These are phyloP conservation scores for Eurotiales sp. DNA, from an alignment of 2,329 filamentous ascomycete genomes.

Conservation along the genomic window DNA sequence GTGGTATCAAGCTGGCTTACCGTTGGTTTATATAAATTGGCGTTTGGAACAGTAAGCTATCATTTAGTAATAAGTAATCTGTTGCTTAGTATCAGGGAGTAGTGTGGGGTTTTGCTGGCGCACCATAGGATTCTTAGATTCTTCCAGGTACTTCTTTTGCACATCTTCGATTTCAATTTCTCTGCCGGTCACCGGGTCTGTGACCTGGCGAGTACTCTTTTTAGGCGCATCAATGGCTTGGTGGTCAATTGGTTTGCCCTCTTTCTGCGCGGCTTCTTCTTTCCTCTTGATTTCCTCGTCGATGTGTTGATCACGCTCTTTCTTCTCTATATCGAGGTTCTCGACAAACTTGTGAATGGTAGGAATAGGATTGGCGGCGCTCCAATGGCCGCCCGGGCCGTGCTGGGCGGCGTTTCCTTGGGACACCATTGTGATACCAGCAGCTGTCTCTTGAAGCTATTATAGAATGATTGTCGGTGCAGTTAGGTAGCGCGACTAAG, in stretches of 20 bases:
- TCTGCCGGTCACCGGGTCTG: constrained; percentile 82
- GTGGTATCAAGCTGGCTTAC: constrained; percentile 31
- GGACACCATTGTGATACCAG: constrained; percentile 10
- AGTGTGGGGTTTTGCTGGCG: constrained; percentile 16
- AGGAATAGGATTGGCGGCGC: constrained; percentile 76
- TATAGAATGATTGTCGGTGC: no score
- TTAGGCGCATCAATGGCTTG: constrained; percentile 42
- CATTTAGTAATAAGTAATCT: not conserved
- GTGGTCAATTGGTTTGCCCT: constrained; percentile 44
- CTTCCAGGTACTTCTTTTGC: constrained; percentile 64
- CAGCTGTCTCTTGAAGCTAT: no score
- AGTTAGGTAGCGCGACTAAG: not conserved
- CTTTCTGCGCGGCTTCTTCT: constrained; percentile 27
- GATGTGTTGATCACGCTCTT: constrained; percentile 66
- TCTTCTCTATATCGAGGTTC: constrained; percentile 74
- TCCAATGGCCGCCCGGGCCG: constrained; percentile 67
- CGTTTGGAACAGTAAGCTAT: constrained; percentile 80
- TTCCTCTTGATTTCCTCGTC: constrained; percentile 53
- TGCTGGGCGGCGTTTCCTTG: constrained; percentile 27
- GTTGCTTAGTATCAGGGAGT: no score
- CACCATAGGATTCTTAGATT: constrained; percentile 69
- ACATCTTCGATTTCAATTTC: constrained; percentile 84
- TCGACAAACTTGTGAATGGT: constrained; percentile 83
- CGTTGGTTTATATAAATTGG: constrained; percentile 73
- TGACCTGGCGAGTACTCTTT: constrained; percentile 59